Evolutionary conservation across 1,139 yeast species (phyloP), one percentile per base, ranked within the genome.

Genomic region (Blastobotrys buckinghamii): DNA sequence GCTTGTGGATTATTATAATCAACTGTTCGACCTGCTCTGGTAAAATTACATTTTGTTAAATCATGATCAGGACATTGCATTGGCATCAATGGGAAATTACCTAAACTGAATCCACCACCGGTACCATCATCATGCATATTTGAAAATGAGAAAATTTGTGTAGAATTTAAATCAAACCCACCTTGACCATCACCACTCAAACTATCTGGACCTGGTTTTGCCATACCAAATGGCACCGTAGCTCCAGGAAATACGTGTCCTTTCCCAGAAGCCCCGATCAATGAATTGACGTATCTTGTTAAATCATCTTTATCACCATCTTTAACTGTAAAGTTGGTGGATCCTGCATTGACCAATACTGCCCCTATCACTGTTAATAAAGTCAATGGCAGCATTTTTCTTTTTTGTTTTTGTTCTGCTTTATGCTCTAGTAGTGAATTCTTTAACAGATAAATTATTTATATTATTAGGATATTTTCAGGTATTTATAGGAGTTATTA

Each of bases 111-210:
- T 1, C 72, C 67, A 9, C 74, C 74, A 15, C 74, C 74, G 5
- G 72, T 70, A 1, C 75, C 74, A 29, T 69, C 62, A 44, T 69
- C 73, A 51, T 71, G 74, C 67, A 70, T 64, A 69, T 70, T 65
- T 2, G 73, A 68, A 36, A 71, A 59, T 8, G 71, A 74, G 20
- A 59, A 56, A 26, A 71, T 57, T 3, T 53, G 50, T 1, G 71
- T 71, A 3, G 15, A 6, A 40, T 61, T 64, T 0, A 64, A 60
- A 1, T 69, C 66, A 52, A 65, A 71, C 2, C 74, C 74, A 13
- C 71, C 61, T 50, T 65, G 69, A 22, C 24, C 24, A 22, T 22
- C 24, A 22, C 24, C 24, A 50, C 1, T 60, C 66, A 20, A 12
- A 16, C 47, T 30, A 53, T 71, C 74, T 16, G 70, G 61, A 8